Evolutionary conservation across 2,329 filamentous ascomycete species (phyloP), one percentile per base, ranked within the genome.

Genomic region (Microdochium trichocladiopsis): DNA sequence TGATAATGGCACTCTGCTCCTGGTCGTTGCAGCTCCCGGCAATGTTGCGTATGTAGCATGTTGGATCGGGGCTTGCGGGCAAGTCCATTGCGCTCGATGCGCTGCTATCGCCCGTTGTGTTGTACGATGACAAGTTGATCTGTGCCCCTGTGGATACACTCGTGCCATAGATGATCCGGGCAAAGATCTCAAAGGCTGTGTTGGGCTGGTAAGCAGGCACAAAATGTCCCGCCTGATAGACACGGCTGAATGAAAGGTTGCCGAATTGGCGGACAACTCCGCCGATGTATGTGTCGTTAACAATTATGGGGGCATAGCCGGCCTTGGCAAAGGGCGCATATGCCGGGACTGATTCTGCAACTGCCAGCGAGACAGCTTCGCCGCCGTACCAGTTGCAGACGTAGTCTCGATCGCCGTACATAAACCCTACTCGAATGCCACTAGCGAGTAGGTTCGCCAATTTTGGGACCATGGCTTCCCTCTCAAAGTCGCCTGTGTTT

Each of bases 1-100:
- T 47, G 1, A 53, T 28, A 2, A 61, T 53, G 2, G 48, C 28
- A 28, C 51, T 55, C 43, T 53, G 72, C 57, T 84, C 72, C 9
- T 76, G 72, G 2, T 69, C 58, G 3, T 69, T 74, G 60, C 82
- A 85, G 2, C 76, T 79, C 9, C 65, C 63, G 14, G 66, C 65
- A 43, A 76, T 68, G 37, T 69, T 69, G n/a, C 80, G 71, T 4
- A 84, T 58, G 70, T 76, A 84, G 64, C 82, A 86, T 4, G 73
- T 78, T 2, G 73, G 66, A 10, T 65, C 60, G 0, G 73, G 73
- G 36, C 71, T 67, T 12, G 65, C 43, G 1, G 76, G 73, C 1
- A 72, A 61, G n/a, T 66, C 66, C 54, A 79, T 75, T 1, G 68
- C 73, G 53, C 75, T 68, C 0, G 73, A 78, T 5, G 79, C 69